Base-by-base conservation (phyloP, 2,329 filamentous ascomycete genomes). In the Dactylonectria macrodidyma region DNA sequence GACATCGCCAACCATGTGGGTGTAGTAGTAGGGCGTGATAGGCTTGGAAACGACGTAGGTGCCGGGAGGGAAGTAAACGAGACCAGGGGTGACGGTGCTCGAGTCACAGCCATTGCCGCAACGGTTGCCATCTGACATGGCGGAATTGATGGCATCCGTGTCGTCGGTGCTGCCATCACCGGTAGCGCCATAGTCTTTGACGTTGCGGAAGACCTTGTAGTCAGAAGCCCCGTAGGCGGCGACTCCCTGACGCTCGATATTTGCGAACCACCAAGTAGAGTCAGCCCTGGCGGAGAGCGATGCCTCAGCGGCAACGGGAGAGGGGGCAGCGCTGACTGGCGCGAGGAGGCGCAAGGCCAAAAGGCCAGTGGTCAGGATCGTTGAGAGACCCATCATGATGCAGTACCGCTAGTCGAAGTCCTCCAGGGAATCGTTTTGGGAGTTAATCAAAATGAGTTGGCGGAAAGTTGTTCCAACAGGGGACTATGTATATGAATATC, bases 41-140 rank as follows among this genome's bases (percentile, higher is more conserved):
- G 95, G 93, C 76, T 86, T 88, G 78, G 90, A 94, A 74, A 98
- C 91, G 19, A 93, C 77, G 78, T 98, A 98, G 64, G 91, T 97
- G 72, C 95, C 95, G 11, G 93, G 86, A 46, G 95, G 95, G 85
- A 98, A 97, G 85, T 97, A 98, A 60, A 98, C 90, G 14, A 98
- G 84, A 30, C 94, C 95, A 0, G 95, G 95, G 1, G 90, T 90
- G n/a, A 89, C 88, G 3, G 95, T 98, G 36, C 89, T 90, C 2
- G 94, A 97, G 78, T 96, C 93, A 78, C 95, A 98, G 69, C 90
- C 89, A 70, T 89, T 79, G 46, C 93, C 94, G 78, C 95, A 98
- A 50, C 95, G 93, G 75, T 87, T 86, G 33, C 94, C 94, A n/a
- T 89, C 88, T 5, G 89, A 86, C 76, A 98, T 92, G 71, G 95